These are phyloP conservation scores for Saitozyma sp. DNA, from an alignment of 768 basidiomycete genomes.

Conservation along the genomic window DNA sequence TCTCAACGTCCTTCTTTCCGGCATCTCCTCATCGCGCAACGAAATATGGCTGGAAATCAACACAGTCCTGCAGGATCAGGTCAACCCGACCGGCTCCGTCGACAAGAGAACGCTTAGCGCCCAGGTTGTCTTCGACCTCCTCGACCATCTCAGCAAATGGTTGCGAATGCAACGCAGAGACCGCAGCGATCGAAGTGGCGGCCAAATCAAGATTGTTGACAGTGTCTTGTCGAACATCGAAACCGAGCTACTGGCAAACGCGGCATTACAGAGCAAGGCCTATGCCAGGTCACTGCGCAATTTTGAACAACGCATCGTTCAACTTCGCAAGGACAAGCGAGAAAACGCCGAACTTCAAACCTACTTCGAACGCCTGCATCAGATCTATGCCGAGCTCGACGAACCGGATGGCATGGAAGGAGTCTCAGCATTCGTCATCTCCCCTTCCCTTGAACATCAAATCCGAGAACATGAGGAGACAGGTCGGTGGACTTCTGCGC, in stretches of 20 bases:
- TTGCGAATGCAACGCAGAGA: slow-evolving; percentile 64
- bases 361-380: slow-evolving; percentile 86
- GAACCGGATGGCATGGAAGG: slow-evolving; percentile 99
- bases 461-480: slow-evolving; percentile 97
- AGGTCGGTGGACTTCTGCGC: slow-evolving; percentile 95
- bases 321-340: slow-evolving; percentile 53
- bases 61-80: slow-evolving; percentile 82
- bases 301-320: slow-evolving; percentile 79
- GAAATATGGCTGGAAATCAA: slow-evolving; percentile 74
- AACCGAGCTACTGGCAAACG: slow-evolving; percentile 83
- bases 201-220: slow-evolving; percentile 64
- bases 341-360: slow-evolving; percentile 60
- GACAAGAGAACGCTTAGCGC: slow-evolving; percentile 89
- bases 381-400: slow-evolving; percentile 92
- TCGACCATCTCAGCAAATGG: slow-evolving; percentile 93
- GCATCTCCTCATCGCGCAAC: slow-evolving; percentile 61
- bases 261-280: slow-evolving; percentile 90
- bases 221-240: slow-evolving; percentile 80
- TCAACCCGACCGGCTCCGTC: slow-evolving; percentile 64
- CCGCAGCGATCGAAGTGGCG: slow-evolving; percentile 57
- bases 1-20: slow-evolving; percentile 77
- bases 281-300: slow-evolving; percentile 93
- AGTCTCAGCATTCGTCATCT: slow-evolving; percentile 79
- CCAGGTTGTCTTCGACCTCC: slow-evolving; percentile 92
- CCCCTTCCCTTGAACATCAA: slow-evolving; percentile 89